A percentile compares a stretch with the other conserved stretches of the same genome.
Conservation (phyloP, 73 alveolate species). For the Blepharisma stoltei region DNA sequence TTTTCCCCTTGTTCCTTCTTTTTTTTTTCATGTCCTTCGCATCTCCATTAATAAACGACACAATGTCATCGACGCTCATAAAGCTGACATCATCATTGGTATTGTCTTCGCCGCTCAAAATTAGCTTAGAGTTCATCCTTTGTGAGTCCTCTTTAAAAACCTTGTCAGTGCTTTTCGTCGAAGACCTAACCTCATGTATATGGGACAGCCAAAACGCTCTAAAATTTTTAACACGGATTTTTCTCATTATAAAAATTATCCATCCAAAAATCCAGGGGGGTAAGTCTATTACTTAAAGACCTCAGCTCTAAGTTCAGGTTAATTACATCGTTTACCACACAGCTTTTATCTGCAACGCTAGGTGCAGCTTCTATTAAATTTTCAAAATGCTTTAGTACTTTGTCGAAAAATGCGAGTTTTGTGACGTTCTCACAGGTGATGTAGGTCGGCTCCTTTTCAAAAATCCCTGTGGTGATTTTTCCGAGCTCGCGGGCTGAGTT, state of each 20-base stretch:
- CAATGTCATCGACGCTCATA: neutral
- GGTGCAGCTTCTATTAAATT: neutral
- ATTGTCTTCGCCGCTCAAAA: neutral
- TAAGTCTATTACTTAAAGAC: too few species aligned
- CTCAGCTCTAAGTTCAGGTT: too few species aligned
- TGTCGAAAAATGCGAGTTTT: neutral
- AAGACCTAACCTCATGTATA: neutral
- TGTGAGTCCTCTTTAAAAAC: neutral
- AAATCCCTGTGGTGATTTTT: conserved; percentile 17
- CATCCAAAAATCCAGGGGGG: too few species aligned
- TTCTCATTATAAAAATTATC: too few species aligned
- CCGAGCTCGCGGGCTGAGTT: conserved; percentile 25
- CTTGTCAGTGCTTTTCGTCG: neutral
- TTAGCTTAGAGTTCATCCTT: neutral
- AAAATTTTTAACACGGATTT: neutral
- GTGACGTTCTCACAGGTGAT: conserved; percentile 25
- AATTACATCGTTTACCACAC: too few species aligned
- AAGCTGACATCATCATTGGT: neutral
- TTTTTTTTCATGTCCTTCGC: neutral
- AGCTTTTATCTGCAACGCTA: too few species aligned
- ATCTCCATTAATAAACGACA: conserved; percentile 8
- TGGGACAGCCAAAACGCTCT: neutral
- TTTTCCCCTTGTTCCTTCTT: conserved; percentile 4
- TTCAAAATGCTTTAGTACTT: neutral
- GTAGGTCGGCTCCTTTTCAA: conserved; percentile 6